Conservation (phyloP, 1,139 yeast genomes). For the Hyphopichia burtonii region DNA sequence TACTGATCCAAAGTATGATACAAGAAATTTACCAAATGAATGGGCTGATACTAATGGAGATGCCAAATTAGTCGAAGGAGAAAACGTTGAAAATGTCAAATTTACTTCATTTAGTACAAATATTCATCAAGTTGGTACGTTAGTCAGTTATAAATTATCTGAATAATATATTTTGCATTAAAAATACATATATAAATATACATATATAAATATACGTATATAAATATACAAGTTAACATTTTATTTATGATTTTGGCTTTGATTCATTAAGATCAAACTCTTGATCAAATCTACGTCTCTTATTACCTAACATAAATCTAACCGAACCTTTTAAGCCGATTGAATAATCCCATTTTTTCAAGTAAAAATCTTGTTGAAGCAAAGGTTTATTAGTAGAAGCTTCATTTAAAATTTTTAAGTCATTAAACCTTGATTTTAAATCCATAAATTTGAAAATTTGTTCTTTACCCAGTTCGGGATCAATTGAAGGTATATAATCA, state of each 20-base stretch:
- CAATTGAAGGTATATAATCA: constrained; percentile 29
- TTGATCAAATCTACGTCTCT: constrained; percentile 40
- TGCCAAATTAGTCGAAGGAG: constrained; percentile 53
- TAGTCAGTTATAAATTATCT: constrained; percentile 63
- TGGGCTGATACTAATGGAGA: constrained; percentile 79
- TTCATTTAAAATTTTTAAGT: constrained; percentile 37
- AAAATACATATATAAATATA: constrained; percentile 3
- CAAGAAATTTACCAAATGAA: constrained; percentile 61
- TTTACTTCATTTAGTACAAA: constrained; percentile 69
- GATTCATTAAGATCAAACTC: constrained; percentile 16
- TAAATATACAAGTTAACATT: too few relatives aligned
- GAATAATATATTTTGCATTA: constrained; percentile 7
- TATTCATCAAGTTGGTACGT: constrained; percentile 70
- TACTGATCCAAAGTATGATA: constrained; percentile 66
- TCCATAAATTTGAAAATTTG: constrained; percentile 50
- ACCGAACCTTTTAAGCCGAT: constrained; percentile 48
- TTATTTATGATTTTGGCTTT: too few relatives aligned
- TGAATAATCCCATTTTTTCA: constrained; percentile 48
- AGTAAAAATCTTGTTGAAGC: constrained; percentile 45
- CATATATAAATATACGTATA: too few relatives aligned
- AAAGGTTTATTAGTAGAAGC: constrained; percentile 39
- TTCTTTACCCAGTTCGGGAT: constrained; percentile 39
- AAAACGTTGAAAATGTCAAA: constrained; percentile 63
- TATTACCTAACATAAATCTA: constrained; percentile 56
- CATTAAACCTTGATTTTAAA: constrained; percentile 44